Evolutionary conservation across 306 rosid genomes (phyloP), one percentile per base, ranked within the genome.

Genomic region (Amphicarpaea edgeworthii): DNA sequence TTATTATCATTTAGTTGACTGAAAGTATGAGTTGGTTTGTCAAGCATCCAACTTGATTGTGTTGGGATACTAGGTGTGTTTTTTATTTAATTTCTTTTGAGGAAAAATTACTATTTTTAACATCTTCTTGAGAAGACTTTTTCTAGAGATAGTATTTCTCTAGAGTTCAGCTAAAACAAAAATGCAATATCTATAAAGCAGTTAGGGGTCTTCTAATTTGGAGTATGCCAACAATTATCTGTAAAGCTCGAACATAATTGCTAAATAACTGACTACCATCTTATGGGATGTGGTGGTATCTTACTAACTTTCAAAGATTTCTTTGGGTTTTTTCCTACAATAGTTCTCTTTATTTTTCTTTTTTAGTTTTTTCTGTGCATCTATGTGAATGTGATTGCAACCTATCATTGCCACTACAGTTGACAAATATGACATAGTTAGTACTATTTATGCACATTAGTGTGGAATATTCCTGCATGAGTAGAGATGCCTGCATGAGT

Each of bases 371-470:
- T 19, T 45, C 9, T 63, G 50, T 50, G 62, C 16, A 26, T 65
- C 69, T 37, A 20, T 34, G 46, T 73, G 70, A 23, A 32, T 30
- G 43, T 16, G 68, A 61, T 61, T 34, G 8, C 45, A n/a, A 61
- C 26, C 20, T 43, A n/a, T 28, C 7, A 50, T 51, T 54, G 42
- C 63, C 51, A 64, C 50, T 15, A 62, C 49, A 16, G 47, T 45
- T 7, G 32, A 51, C 47, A 61, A 24, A 8, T 47, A 38, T 40
- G 40, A 17, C 47, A 7, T 5, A 0, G 41, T 50, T 51, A 15
- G 16, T 71, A 26, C 30, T 40, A 73, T 55, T 80, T n/a, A 20
- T 66, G 75, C 15, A 57, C 37, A n/a, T 34, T 32, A 54, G 8
- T 64, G 6, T 37, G 73, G 46, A 72, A 20, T 32, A 6, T 26